These are phyloP conservation scores for Fusarium sp. DNA, from an alignment of 2,329 filamentous ascomycete genomes.

Conservation along the genomic window DNA sequence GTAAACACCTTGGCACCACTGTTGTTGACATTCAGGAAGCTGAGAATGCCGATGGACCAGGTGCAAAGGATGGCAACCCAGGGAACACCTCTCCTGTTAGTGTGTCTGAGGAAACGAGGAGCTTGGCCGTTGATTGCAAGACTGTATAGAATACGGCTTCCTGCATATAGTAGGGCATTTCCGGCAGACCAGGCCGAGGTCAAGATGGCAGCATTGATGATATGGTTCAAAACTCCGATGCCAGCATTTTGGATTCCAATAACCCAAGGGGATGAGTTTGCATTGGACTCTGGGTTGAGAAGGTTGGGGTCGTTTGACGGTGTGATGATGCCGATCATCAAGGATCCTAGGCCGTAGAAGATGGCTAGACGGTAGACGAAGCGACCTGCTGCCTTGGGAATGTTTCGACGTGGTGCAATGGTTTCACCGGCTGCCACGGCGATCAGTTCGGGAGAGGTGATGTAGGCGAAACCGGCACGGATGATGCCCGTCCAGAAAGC, in stretches of 20 bases:
- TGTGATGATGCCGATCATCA: constrained; percentile 70
- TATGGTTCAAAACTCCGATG: constrained; percentile 70
- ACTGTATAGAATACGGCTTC: constrained; percentile 76
- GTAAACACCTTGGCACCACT: constrained; percentile 25
- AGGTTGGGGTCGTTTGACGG: constrained; percentile 73
- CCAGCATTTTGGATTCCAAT: constrained; percentile 73
- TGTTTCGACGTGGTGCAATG: constrained; percentile 70
- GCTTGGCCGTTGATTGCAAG: constrained; percentile 74
- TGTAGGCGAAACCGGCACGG: constrained; percentile 69
- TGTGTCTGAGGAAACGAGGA: constrained; percentile 67
- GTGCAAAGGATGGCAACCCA: constrained; percentile 64
- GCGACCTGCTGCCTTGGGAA: constrained; percentile 71
- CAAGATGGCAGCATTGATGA: constrained; percentile 75
- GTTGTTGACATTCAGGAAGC: constrained; percentile 57
- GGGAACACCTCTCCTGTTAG: constrained; percentile 70
- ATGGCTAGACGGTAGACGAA: constrained; percentile 71
- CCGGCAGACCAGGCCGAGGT: constrained; percentile 72
- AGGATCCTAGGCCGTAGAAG: constrained; percentile 70
- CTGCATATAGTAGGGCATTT: constrained; percentile 72
- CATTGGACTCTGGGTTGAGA: constrained; percentile 62
- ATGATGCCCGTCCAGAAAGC: constrained; percentile 68
- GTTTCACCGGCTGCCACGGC: constrained; percentile 74
- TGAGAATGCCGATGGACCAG: constrained; percentile 69
- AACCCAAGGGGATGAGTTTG: constrained; percentile 70
- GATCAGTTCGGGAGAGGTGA: constrained; percentile 70